Evolutionary conservation across 2,329 filamentous ascomycete species (phyloP).

Genomic region (Arthrinium puccinioides): DNA sequence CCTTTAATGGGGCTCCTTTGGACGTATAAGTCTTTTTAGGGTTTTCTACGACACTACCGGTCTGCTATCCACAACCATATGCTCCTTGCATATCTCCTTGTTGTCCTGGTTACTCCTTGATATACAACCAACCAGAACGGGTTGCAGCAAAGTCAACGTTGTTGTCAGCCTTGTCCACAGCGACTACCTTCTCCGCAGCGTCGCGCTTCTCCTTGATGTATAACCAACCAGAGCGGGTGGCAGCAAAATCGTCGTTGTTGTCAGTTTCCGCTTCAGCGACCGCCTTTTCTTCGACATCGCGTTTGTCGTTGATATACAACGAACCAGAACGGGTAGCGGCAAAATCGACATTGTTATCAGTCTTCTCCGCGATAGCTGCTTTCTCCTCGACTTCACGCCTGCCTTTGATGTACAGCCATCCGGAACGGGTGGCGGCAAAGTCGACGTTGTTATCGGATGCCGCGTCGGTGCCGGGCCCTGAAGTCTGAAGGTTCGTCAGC

Average conservation of each 20-base stretch:
- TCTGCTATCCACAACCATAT: too few species aligned
- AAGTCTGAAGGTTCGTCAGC: not conserved
- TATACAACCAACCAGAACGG: not conserved
- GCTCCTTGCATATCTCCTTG: too few species aligned
- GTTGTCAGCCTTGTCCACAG: too few species aligned
- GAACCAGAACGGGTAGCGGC: not conserved
- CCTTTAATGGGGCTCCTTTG: not conserved
- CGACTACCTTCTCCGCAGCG: too few species aligned
- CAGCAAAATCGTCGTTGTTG: not conserved
- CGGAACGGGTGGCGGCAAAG: not conserved
- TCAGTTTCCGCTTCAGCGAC: too few species aligned
- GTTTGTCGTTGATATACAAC: not conserved
- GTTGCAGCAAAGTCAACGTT: not conserved
- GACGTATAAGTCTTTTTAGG: not conserved
- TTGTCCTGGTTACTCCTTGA: not conserved
- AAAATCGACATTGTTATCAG: not conserved
- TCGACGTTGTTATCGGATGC: not conserved
- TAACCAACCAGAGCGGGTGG: not conserved
- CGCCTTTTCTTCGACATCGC: not conserved
- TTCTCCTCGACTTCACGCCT: not conserved
- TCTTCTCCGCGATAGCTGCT: too few species aligned
- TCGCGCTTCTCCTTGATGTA: not conserved
- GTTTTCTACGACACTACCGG: not conserved
- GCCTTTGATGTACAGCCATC: not conserved
- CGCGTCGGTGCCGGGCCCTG: not conserved